Evolutionary conservation across 225 moss, liverwort and hornwort species (phyloP), one percentile per base, ranked within the genome.

Genomic region (Marchantia polymorpha): DNA sequence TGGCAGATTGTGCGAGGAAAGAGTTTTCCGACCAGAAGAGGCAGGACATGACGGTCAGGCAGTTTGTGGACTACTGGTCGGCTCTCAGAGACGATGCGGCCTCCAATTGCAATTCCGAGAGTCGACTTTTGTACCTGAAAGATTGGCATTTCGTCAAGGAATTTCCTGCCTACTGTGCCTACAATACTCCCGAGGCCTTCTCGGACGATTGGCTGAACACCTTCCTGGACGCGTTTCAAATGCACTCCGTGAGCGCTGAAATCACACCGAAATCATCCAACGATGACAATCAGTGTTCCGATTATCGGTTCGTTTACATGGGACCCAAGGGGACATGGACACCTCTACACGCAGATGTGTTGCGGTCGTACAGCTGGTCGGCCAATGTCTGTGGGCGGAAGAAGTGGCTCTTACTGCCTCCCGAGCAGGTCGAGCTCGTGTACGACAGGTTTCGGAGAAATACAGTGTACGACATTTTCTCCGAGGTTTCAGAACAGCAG

Each of bases 61-160:
- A 79, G 17, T 83, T 83, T 66, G 52, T 83, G 14, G 22, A 65
- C 10, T 83, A 78, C 65, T 83, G 83, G 83, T 52, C 79, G 73
- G 67, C 58, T 10, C 82, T 77, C 12, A 76, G 60, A 49, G 27
- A 76, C 22, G 17, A 27, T 13, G 10, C 11, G 6, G 58, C 10
- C 10, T 51, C 71, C 55, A 46, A 29, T 58, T 52, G 26, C 22
- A 64, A n/a, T 9, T 53, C 25, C 23, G 72, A 23, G 10, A 31
- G 71, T 56, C n/a, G 23, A 20, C 49, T 77, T 13, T 69, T 84
- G 22, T 84, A 84, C 71, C 69, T 84, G 52, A 84, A 84, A 29
- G 84, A 84, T 69, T 84, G 84, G 84, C 84, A 84, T 47, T 84
- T 84, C 46, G 80, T 84, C 39, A 80, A 84, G 80, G 84, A 84